Evolutionary conservation across 1,284 basidiomycete genomes (phyloP), one percentile per base, ranked within the genome.

Genomic region (Naganishia cerealis): DNA sequence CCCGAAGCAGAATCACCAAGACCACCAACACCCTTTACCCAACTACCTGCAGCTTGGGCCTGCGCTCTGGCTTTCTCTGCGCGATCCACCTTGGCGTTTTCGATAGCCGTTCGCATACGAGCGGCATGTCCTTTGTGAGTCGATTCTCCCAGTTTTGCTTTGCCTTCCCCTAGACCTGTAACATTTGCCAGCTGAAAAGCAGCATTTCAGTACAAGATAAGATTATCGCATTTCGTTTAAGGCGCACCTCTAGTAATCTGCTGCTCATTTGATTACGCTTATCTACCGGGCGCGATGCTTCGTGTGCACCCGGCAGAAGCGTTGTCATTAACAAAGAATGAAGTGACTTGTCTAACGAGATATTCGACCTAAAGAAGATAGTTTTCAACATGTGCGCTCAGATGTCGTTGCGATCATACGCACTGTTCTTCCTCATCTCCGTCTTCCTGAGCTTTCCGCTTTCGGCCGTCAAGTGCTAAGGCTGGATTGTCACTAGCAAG

Each of bases 311-410:
- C 2, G 80, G 77, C 0, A 82, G 71, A 15, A 82, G 75, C 15
- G 72, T 75, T 15, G 73, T 80, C 57, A 79, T 73, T n/a, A 82
- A 75, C 72, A 82, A 76, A 56, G 74, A 69, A 59, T 82, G 81
- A 10, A 82, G 73, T 10, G 79, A 76, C 70, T 80, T 78, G 74
- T 82, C 81, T 26, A 82, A 75, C 18, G 73, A 70, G 7, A 72
- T 55, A 62, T 81, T 80, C 16, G 76, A 76, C 58, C 76, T 78
- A 58, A 24, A 18, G 15, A 0, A 21, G 18, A 15, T 10, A 2
- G 42, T 1, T 8, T 1, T 56, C 54, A 56, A 56, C 26, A 15
- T 36, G 8, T 9, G 7, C 3, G 10, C 24, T 10, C 54, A 36
- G 6, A 7, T 6, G 29, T 18, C 15, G 29, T 24, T 7, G 7